These are phyloP conservation scores for Vitis hybrid DNA, from an alignment of 177 flowering plant genomes.

Conservation along the genomic window DNA sequence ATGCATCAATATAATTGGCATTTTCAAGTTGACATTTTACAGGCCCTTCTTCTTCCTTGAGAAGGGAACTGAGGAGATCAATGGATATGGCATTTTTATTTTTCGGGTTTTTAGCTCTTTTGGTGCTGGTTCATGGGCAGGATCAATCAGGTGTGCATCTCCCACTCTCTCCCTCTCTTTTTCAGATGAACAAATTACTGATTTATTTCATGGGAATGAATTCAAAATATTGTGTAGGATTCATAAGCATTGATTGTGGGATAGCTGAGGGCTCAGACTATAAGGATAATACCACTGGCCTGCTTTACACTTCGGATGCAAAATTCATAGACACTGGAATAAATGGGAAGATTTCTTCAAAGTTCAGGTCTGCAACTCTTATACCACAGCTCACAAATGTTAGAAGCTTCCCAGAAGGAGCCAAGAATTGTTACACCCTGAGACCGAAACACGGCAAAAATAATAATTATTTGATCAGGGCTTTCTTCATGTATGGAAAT, in stretches of 20 bases:
- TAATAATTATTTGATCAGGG: constrained; percentile 28
- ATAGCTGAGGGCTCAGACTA: constrained; percentile 6
- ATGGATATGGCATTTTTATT: not conserved
- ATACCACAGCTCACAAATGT: constrained; percentile 5
- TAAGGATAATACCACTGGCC: constrained; percentile 9
- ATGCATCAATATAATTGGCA: too few relatives aligned
- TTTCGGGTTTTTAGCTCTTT: not conserved
- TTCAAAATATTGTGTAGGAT: constrained; percentile 15
- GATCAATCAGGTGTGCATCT: constrained; percentile 3
- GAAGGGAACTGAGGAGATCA: not conserved
- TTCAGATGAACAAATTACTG: too few relatives aligned
- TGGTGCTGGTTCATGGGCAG: constrained; percentile 1
- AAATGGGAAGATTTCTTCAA: constrained; percentile 2
- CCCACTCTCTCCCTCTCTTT: not conserved
- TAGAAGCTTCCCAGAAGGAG: constrained; percentile 30
- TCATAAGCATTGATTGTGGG: constrained; percentile 45
- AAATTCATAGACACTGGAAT: constrained; percentile 23
- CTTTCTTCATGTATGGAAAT: constrained; percentile 36
- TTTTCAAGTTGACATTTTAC: too few relatives aligned
- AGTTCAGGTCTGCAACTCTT: not conserved
- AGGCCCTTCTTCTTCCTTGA: not conserved
- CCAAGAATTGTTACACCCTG: constrained; percentile 35
- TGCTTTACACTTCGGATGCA: constrained; percentile 24
- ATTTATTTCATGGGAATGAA: too few relatives aligned
- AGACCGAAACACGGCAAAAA: constrained; percentile 9